These are phyloP conservation scores for Phytophthora sojae DNA, from an alignment of 352 stramenopile genomes.

Conservation along the genomic window DNA sequence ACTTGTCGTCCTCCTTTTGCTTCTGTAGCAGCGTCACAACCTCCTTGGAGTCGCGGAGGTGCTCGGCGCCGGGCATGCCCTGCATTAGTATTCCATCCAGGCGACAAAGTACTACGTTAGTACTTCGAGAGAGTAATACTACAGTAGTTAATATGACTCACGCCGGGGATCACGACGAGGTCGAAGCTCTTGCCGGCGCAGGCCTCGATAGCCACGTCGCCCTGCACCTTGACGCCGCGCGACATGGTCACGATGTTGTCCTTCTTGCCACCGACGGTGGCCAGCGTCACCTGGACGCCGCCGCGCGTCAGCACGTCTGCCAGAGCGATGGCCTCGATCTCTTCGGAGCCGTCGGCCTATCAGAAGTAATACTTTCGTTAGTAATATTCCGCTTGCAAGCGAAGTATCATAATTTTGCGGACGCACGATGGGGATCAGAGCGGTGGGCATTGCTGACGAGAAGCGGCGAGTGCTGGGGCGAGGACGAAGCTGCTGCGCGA, in stretches of 20 bases:
- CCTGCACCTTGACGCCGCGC: constrained; percentile 73
- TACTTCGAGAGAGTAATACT: not conserved
- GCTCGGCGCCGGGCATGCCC: constrained; percentile 72
- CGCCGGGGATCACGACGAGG: constrained; percentile 71
- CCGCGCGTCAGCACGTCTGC: constrained; percentile 78
- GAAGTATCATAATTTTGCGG: not conserved
- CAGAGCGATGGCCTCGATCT: constrained; percentile 84
- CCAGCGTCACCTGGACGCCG: constrained; percentile 72
- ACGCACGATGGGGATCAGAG: constrained; percentile 50
- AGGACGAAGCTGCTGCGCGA: constrained; percentile 10
- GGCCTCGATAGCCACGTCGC: constrained; percentile 68
- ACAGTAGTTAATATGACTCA: constrained; percentile 23
- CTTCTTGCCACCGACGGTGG: constrained; percentile 60
- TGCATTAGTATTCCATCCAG: constrained; percentile 21
- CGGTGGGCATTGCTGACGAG: constrained; percentile 34
- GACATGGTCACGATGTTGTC: constrained; percentile 82
- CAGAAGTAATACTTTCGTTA: constrained; percentile 3
- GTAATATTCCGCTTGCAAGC: not conserved
- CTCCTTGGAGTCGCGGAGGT: constrained; percentile 73
- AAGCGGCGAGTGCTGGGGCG: constrained; percentile 1
- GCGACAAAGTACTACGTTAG: constrained; percentile 8
- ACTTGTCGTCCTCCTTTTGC: constrained; percentile 69
- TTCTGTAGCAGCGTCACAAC: constrained; percentile 65
- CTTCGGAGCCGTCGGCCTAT: constrained; percentile 82
- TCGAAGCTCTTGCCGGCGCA: constrained; percentile 69